Evolutionary conservation across 306 rosid genomes (phyloP).

Genomic region (Malus sylvestris): DNA sequence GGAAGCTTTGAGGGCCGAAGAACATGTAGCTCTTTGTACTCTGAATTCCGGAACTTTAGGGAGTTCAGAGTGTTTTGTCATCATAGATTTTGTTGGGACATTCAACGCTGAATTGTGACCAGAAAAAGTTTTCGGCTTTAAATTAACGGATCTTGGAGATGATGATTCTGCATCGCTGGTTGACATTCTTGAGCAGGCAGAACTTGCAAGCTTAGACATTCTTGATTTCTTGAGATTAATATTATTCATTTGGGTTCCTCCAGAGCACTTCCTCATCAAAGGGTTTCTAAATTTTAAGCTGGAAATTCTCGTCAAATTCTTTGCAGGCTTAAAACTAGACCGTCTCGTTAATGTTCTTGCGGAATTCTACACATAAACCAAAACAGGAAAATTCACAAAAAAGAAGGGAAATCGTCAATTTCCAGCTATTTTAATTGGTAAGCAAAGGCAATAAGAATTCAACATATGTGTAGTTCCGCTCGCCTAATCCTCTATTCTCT

Average conservation of each 20-base stretch:
- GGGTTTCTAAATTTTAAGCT: constrained; percentile 50
- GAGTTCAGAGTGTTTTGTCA: constrained; percentile 3
- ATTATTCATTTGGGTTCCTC: constrained; percentile 37
- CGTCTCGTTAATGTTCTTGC: constrained; percentile 19
- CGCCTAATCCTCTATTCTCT: neutral
- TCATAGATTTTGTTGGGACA: constrained; percentile 35
- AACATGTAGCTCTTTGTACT: constrained; percentile 60
- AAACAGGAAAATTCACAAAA: neutral
- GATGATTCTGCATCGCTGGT: neutral
- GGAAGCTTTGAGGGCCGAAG: constrained; percentile 68
- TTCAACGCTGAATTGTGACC: constrained; percentile 47
- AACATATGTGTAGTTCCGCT: neutral
- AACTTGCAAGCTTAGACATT: constrained; percentile 26
- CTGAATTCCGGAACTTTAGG: constrained; percentile 33
- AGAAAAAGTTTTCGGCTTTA: constrained; percentile 14
- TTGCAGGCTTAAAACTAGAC: constrained; percentile 19
- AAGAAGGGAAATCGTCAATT: neutral
- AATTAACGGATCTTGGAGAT: constrained; percentile 11
- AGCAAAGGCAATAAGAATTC: neutral
- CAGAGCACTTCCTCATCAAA: constrained; percentile 37
- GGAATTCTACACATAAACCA: constrained; percentile 40
- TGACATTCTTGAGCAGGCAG: neutral
- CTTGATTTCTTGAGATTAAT: constrained; percentile 30
- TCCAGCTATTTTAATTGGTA: neutral
- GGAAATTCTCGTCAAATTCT: constrained; percentile 40